Conservation (phyloP, 2,329 filamentous ascomycete genomes). For the Stenocarpella maydis region DNA sequence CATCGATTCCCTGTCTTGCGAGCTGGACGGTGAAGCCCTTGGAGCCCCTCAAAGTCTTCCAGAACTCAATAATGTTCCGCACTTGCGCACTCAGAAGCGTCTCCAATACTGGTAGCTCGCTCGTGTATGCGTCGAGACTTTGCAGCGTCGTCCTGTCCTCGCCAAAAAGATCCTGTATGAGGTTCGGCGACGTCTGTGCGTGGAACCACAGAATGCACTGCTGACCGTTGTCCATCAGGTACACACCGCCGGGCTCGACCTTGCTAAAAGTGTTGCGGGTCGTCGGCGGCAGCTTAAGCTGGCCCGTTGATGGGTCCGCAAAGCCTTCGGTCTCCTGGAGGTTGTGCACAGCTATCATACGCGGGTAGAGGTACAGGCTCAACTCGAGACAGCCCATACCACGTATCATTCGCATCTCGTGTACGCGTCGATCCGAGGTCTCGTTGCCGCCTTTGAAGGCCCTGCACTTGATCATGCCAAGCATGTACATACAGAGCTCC, state of each 20-base stretch:
- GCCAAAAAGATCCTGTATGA: conserved; percentile 90
- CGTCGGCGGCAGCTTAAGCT: conserved; percentile 82
- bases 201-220: conserved; percentile 93
- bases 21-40: conserved; percentile 91
- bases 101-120: conserved; percentile 81
- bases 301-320: conserved; percentile 83
- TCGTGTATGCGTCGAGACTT: conserved; percentile 81
- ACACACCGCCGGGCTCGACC: conserved; percentile 91
- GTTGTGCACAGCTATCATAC: conserved; percentile 91
- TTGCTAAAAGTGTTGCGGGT: conserved; percentile 86
- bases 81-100: conserved; percentile 96
- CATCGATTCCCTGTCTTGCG: conserved; percentile 90
- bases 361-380: conserved; percentile 91
- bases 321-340: conserved; percentile 89
- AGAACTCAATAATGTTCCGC: conserved; percentile 89
- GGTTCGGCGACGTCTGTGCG: conserved; percentile 87
- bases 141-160: conserved; percentile 75
- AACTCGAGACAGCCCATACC: conserved; percentile 87
- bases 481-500: conserved; percentile 95
- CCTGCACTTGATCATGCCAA: conserved; percentile 86
- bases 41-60: conserved; percentile 80
- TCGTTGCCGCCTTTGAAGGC: conserved; percentile 95
- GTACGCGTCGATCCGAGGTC: conserved; percentile 86
- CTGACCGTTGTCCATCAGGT: conserved; percentile 95
- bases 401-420: conserved; percentile 90